Base-by-base conservation (phyloP, 2,329 filamentous ascomycete species). In the Colletotrichum sp. region DNA sequence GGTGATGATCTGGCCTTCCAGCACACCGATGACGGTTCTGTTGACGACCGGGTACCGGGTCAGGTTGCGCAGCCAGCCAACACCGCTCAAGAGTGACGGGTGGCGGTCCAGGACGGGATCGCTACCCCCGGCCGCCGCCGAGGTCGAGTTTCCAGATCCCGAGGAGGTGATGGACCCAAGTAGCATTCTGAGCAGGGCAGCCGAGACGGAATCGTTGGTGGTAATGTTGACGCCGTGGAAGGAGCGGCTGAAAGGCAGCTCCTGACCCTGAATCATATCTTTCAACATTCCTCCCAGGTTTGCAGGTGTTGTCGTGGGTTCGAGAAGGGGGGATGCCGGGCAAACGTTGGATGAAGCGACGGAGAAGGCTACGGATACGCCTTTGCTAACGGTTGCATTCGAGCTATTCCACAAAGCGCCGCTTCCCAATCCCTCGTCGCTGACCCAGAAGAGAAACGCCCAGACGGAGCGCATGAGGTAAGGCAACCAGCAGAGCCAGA, bases 1-100 rank as follows among this genome's bases (percentile, higher is more conserved):
- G 1, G 96, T 99, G 79, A 99, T 98, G 64, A 99, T 91, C 82
- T 98, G 96, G 6, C 97, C 97, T 86, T 99, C 97, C 5, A 98
- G 87, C 1, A 96, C 92, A 79, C 96, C 94, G 68, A 99, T 93
- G 18, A 98, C 86, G 68, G 94, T 90, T 64, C 93, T 92, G 83
- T 99, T 99, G 74, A 98, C 82, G 16, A 90, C 88, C 2, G 93
- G 89, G 65, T 92, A 95, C 6, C 92, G 88, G 0, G 95, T 98
- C 26, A 94, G 84, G 69, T 90, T 92, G 57, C 88, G 89, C 16
- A 94, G 82, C 68, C 92, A 89, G 12, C 81, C 80, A 3, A 93
- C 88, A 8, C 92, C 88, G 79, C 92, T 90, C 21, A 94, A 83
- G 21, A 93, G 84, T 5, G 91, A 88, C 10, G 84, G 81, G 30